phyloP scores from a whole-genome alignment of 2,329 filamentous ascomycete genomes.

The Aspergillus fructus region DNA sequence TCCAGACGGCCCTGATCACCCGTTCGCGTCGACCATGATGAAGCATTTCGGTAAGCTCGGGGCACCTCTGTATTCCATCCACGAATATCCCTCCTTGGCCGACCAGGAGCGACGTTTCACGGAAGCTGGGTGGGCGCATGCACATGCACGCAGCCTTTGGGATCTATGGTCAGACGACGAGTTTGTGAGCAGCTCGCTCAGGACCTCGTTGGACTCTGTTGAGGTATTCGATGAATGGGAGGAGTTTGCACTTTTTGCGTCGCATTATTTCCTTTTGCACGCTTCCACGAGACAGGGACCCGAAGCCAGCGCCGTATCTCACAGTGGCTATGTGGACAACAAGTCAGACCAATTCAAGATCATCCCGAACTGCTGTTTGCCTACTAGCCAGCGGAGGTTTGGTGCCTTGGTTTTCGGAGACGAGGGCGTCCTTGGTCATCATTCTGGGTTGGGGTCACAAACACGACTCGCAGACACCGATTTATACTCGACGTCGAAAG shows the following conservation, averaged over 20 bases:
- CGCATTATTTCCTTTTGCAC: conserved; percentile 78
- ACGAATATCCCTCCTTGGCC: conserved; percentile 65
- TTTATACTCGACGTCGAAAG: conserved; percentile 47
- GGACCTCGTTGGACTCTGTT: conserved; percentile 63
- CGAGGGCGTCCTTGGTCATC: conserved; percentile 33
- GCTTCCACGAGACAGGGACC: conserved; percentile 49
- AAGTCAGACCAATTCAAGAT: conserved; percentile 20
- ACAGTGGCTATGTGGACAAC: not conserved
- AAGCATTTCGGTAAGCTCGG: conserved; percentile 77
- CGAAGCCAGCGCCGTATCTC: not conserved
- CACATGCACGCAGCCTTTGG: conserved; percentile 71
- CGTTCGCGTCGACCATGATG: conserved; percentile 85
- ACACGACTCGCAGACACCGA: conserved; percentile 50
- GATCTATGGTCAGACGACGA: conserved; percentile 71
- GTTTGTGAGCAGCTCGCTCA: conserved; percentile 63
- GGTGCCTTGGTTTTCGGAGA: conserved; percentile 52
- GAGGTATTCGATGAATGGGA: conserved; percentile 97
- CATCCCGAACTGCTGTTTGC: conserved; percentile 25
- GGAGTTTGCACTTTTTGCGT: conserved; percentile 80
- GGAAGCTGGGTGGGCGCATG: conserved; percentile 64
- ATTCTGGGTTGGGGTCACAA: conserved; percentile 47
- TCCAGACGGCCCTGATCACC: conserved; percentile 73
- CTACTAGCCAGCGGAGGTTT: conserved; percentile 58
- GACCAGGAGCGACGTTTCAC: conserved; percentile 69
- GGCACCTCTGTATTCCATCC: conserved; percentile 73